Evolutionary conservation across 2,329 filamentous ascomycete genomes (phyloP).

Genomic region (Fusarium chaquense): DNA sequence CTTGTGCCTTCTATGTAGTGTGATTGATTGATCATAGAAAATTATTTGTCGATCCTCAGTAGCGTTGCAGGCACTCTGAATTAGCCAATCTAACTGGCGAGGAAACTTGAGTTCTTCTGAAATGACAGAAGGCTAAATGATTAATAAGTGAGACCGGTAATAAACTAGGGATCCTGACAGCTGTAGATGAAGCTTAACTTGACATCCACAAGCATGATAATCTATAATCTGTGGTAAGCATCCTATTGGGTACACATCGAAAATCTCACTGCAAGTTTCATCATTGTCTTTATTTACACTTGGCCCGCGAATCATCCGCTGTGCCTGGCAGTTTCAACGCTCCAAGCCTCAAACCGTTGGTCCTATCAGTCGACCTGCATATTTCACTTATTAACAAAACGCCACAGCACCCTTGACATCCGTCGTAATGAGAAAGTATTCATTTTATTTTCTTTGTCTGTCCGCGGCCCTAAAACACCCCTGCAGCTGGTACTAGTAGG

Average conservation of each 20-base stretch:
- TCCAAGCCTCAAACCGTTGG: conserved; percentile 2
- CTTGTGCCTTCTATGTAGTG: not conserved
- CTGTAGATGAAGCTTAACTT: not conserved
- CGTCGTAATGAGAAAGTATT: not conserved
- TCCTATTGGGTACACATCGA: not conserved
- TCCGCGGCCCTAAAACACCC: conserved; percentile 13
- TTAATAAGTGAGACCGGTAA: not conserved
- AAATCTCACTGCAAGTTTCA: not conserved
- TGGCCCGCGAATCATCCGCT: not conserved
- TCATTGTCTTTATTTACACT: not conserved
- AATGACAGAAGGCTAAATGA: not conserved
- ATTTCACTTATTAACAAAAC: not conserved
- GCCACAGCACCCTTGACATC: not conserved
- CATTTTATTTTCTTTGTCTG: conserved; percentile 24
- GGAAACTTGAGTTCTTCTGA: not conserved
- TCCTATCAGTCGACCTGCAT: not conserved
- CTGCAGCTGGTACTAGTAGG: conserved; percentile 16
- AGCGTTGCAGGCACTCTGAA: not conserved
- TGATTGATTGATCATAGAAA: not conserved
- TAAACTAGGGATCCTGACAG: not conserved
- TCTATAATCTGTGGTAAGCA: not conserved
- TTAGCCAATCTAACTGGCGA: not conserved
- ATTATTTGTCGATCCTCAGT: not conserved
- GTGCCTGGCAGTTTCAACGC: not conserved
- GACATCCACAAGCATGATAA: not conserved